phyloP scores from a whole-genome alignment of 257 asterid genomes.

The Solanum medicagineum region DNA sequence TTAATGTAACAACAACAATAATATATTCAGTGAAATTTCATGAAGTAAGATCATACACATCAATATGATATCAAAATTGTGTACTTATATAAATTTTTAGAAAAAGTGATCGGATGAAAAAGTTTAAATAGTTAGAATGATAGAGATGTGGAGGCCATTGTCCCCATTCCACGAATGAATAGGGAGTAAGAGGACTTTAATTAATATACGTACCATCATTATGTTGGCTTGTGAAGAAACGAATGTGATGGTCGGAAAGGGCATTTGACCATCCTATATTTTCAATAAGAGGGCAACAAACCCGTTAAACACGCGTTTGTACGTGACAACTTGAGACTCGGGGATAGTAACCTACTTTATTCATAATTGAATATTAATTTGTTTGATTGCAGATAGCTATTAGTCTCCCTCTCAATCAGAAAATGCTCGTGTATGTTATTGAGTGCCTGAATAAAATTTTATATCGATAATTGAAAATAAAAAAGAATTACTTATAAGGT shows the following conservation, averaged over 20 bases:
- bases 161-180: not conserved
- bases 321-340: not conserved
- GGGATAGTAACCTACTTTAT: not conserved
- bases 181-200: not conserved
- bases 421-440: not conserved
- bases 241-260: not conserved
- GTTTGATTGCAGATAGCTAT: not conserved
- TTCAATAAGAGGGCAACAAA: not conserved
- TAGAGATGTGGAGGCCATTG: not conserved
- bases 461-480: not conserved
- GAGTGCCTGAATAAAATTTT: not conserved
- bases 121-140: not conserved
- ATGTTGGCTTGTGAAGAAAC: not conserved
- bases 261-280: not conserved
- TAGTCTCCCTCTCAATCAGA: not conserved
- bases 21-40: too few species aligned
- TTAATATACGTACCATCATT: not conserved
- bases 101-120: accelerated
- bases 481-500: not conserved
- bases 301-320: not conserved
- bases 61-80: not conserved
- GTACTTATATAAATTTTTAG: not conserved
- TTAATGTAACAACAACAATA: too few species aligned
- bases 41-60: not conserved
- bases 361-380: not conserved